Percentiles rank a stretch among this genome's conserved stretches.
Conservation (phyloP, 2,329 filamentous ascomycete genomes). For the Xylaria sp. region DNA sequence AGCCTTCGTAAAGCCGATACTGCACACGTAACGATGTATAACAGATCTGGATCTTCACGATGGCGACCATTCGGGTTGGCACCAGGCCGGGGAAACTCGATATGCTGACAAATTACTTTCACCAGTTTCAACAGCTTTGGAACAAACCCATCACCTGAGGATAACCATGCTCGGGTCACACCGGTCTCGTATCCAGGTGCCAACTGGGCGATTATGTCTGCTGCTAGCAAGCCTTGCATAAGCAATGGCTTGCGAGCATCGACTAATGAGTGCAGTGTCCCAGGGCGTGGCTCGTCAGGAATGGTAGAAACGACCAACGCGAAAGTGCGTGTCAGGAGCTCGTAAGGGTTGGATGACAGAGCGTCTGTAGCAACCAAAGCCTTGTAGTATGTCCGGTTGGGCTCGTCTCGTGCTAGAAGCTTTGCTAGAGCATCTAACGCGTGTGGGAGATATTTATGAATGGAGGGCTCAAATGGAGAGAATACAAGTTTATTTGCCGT, state of each 20-base stretch:
- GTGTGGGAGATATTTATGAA: slow-evolving; percentile 88
- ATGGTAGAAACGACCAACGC: slow-evolving; percentile 86
- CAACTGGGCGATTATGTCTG: slow-evolving; percentile 85
- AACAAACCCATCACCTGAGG: slow-evolving; percentile 84
- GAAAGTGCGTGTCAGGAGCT: slow-evolving; percentile 88
- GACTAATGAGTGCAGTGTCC: slow-evolving; percentile 72
- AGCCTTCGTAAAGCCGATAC: slow-evolving; percentile 74
- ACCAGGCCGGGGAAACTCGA: slow-evolving; percentile 57
- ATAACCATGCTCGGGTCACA: slow-evolving; percentile 82
- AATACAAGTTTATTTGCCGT: slow-evolving; percentile 74
- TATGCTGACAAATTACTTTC: slow-evolving; percentile 74
- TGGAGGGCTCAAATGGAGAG: slow-evolving; percentile 78
- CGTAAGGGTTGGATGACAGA: slow-evolving; percentile 70
- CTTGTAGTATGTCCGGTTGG: slow-evolving; percentile 87
- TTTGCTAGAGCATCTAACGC: slow-evolving; percentile 93
- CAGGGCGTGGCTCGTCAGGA: slow-evolving; percentile 69
- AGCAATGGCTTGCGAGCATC: slow-evolving; percentile 88
- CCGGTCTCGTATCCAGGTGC: slow-evolving; percentile 76
- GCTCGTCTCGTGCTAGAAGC: slow-evolving; percentile 89
- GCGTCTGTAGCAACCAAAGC: slow-evolving; percentile 81
- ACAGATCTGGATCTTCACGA: slow-evolving; percentile 61
- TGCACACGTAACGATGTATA: slow-evolving; percentile 74
- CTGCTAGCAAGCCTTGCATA: slow-evolving; percentile 90
- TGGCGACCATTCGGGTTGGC: slow-evolving; percentile 48
- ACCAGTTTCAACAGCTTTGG: slow-evolving; percentile 81